Evolutionary conservation across 768 basidiomycete species (phyloP).

Genomic region (Ephemerocybe angulata): DNA sequence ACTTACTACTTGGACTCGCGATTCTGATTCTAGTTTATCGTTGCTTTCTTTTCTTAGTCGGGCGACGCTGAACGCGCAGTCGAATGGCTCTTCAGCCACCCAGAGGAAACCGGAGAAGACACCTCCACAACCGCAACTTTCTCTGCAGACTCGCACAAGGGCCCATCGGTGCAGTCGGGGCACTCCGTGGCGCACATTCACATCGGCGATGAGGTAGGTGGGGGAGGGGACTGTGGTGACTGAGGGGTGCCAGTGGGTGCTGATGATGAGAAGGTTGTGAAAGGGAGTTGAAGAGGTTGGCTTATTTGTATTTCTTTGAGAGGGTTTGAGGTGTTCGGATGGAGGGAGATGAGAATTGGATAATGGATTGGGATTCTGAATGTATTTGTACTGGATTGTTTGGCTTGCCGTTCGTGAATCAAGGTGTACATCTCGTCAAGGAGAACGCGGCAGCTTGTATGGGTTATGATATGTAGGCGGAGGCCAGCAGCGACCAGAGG

Average conservation of each 20-base stretch:
- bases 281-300: slow-evolving; percentile 74
- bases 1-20: no score
- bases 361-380: no score
- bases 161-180: slow-evolving; percentile 90
- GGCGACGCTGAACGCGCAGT: slow-evolving; percentile 82
- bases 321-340: slow-evolving; percentile 30
- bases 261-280: slow-evolving; percentile 95
- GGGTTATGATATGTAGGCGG: no score
- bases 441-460: no score
- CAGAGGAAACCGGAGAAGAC: slow-evolving; percentile 77
- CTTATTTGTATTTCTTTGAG: slow-evolving; percentile 94
- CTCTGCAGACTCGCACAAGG: slow-evolving; percentile 82
- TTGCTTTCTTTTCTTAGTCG: slow-evolving; percentile 35
- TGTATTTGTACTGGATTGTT: no score
- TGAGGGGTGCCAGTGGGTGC: slow-evolving; percentile 88
- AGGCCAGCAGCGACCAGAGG: no score
- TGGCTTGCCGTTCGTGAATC: no score
- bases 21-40: not conserved
- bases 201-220: no score
- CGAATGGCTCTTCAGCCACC: slow-evolving; percentile 95
- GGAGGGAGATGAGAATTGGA: not conserved
- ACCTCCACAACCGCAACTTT: slow-evolving; percentile 15
- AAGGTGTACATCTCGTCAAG: no score
- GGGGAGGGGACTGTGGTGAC: slow-evolving; percentile 34
- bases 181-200: slow-evolving; percentile 87